Evolutionary conservation across 2,329 filamentous ascomycete species (phyloP).

Genomic region (Cordyceps farinosa): DNA sequence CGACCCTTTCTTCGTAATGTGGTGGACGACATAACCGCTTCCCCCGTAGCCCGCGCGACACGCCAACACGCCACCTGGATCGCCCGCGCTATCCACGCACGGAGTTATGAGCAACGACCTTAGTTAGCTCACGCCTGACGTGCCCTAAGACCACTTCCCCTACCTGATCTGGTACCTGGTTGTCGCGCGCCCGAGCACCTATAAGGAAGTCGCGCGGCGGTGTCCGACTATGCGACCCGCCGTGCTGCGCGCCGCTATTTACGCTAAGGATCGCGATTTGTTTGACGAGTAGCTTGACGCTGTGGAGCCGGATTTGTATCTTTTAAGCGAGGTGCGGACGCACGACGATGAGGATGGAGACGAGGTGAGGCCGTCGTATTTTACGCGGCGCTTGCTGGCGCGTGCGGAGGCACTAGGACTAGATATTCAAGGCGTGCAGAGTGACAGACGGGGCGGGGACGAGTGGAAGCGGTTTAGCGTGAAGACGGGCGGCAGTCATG

Average conservation of each 20-base stretch:
- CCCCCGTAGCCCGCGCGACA: too few relatives aligned
- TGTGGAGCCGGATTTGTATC: background rate
- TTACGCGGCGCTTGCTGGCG: background rate
- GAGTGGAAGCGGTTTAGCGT: conserved; percentile 1
- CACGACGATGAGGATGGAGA: background rate
- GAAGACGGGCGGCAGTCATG: background rate
- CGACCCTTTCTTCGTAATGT: conserved; percentile 34
- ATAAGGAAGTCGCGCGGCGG: background rate
- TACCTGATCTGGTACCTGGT: conserved; percentile 16
- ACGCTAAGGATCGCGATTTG: background rate
- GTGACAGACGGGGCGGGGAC: background rate
- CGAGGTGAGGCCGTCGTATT: background rate
- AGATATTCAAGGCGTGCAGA: background rate
- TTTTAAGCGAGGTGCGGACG: background rate
- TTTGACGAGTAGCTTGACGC: background rate
- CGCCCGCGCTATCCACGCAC: conserved; percentile 24
- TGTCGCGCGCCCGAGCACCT: background rate
- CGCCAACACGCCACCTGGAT: background rate
- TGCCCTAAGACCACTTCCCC: background rate
- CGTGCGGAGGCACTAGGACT: background rate
- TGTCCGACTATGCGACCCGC: background rate
- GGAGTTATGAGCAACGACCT: conserved; percentile 30
- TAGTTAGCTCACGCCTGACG: conserved; percentile 16
- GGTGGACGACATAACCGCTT: conserved; percentile 24
- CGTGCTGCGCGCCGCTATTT: background rate